Base-by-base conservation (phyloP, 768 basidiomycete species). In the Suillus lakei region DNA sequence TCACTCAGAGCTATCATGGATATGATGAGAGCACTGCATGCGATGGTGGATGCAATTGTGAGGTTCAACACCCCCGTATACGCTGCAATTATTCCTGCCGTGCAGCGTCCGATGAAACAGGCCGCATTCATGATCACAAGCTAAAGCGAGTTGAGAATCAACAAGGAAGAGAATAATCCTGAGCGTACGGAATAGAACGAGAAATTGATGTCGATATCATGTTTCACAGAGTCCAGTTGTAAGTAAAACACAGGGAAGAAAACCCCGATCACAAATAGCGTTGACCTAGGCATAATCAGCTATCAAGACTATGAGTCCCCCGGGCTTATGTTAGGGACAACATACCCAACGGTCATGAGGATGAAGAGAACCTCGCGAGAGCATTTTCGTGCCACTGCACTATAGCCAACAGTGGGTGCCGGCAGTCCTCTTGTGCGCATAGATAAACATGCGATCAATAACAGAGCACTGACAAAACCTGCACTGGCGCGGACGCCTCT, bases 161-260 rank as follows among this genome's bases (percentile, higher is more conserved):
- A 16, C 7, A 21, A 36, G 4, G 23, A 36, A 36, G 54, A 34
- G 13, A 15, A 56, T 12, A 36, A 16, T 23, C 34, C 13, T 15
- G 16, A 50, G 43, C 28, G 63, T 38, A 85, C 85, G 30, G 79
- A 80, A 66, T 86, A 86, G 67, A 87, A 86, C 0, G 86, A 82
- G 7, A 87, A 70, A 30, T 69, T 71, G 10, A 77, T 69, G n/a
- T 74, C 70, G 21, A 85, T 74, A 1, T 81, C 82, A 60, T 83
- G 82, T 59, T 77, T 77, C 21, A 83, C 78, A 4, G 85, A 79
- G 53, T 83, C 79, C 9, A 86, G 72, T 66, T 87, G 86, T 15
- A 87, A 69, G 69, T 84, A 87, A 72, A 84, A 86, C 30, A 84
- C 76, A 0, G 85, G 84, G 56, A 81, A 83, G 65, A 80, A 86